phyloP scores from a whole-genome alignment of 805 yeast species.

The Yamadazyma phyllophila region DNA sequence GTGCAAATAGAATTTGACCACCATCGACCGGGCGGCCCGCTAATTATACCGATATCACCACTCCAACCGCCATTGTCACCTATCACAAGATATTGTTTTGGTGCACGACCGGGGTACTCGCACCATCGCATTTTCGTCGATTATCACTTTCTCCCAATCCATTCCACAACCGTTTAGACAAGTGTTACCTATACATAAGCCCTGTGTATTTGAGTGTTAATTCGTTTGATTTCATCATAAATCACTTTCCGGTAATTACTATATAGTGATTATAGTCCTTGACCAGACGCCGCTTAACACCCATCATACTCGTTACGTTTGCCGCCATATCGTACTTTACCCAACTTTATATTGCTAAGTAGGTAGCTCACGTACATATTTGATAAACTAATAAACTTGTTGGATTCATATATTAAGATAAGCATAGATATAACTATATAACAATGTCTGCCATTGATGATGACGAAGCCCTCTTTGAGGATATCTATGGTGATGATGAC shows the following conservation, averaged over 20 bases:
- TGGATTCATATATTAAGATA: neutral
- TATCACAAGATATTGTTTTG: too few relatives aligned
- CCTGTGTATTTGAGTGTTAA: too few relatives aligned
- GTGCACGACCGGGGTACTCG: too few relatives aligned
- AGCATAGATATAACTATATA: conserved; percentile 1
- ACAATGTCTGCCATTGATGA: conserved; percentile 60
- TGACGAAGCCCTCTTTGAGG: conserved; percentile 93
- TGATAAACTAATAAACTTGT: conserved; percentile 5
- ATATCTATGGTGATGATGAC: conserved; percentile 53
- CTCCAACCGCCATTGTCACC: too few relatives aligned
- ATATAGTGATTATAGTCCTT: neutral
- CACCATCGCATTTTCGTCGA: too few relatives aligned
- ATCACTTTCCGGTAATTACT: neutral
- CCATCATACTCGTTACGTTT: neutral
- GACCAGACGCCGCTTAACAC: too few relatives aligned
- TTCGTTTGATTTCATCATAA: neutral
- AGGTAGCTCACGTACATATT: conserved; percentile 9
- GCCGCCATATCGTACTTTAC: conserved; percentile 3
- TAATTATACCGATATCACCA: too few relatives aligned
- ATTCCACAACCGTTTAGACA: too few relatives aligned
- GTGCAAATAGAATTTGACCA: too few relatives aligned
- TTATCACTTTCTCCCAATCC: too few relatives aligned
- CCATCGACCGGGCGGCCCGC: too few relatives aligned
- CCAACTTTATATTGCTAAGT: conserved; percentile 3
- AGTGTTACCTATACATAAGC: too few relatives aligned